These are phyloP conservation scores for Pleurotus salmoneostramineus DNA, from an alignment of 768 basidiomycete species.

Conservation along the genomic window DNA sequence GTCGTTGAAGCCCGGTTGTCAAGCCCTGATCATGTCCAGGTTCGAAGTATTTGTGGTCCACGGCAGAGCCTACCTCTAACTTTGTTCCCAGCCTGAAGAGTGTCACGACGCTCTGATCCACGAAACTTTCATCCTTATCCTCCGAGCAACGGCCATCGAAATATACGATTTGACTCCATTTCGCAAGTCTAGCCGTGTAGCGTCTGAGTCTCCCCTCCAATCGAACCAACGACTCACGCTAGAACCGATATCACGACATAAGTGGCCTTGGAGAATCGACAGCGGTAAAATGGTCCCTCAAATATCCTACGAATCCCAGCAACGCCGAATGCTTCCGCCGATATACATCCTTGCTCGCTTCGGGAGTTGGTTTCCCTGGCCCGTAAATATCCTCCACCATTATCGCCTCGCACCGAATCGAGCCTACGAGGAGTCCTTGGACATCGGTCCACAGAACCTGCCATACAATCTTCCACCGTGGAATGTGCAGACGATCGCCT, in stretches of 20 bases:
- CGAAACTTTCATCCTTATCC: slow-evolving; percentile 39
- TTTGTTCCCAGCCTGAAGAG: slow-evolving; percentile 26
- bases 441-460: slow-evolving; percentile 29
- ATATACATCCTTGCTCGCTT: slow-evolving; percentile 59
- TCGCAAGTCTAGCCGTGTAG: slow-evolving; percentile 13
- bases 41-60: background rate
- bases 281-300: slow-evolving; percentile 37
- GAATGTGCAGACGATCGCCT: slow-evolving; percentile 35
- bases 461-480: slow-evolving; percentile 41
- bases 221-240: background rate
- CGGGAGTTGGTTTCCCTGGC: slow-evolving; percentile 60
- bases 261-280: slow-evolving; percentile 59
- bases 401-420: slow-evolving; percentile 46
- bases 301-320: slow-evolving; percentile 16
- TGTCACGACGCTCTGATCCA: slow-evolving; percentile 38
- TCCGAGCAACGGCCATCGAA: slow-evolving; percentile 37
- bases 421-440: slow-evolving; percentile 21
- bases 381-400: slow-evolving; percentile 65
- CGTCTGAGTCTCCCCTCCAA: slow-evolving; percentile 22
- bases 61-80: background rate
- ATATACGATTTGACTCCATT: slow-evolving; percentile 33
- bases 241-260: slow-evolving; percentile 38
- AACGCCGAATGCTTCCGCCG: slow-evolving; percentile 17
- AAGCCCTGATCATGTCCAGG: slow-evolving; percentile 24
- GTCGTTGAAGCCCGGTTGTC: slow-evolving; percentile 27